phyloP scores from a whole-genome alignment of 192 early-diverging fungal species.

The Coemansia erecta region DNA sequence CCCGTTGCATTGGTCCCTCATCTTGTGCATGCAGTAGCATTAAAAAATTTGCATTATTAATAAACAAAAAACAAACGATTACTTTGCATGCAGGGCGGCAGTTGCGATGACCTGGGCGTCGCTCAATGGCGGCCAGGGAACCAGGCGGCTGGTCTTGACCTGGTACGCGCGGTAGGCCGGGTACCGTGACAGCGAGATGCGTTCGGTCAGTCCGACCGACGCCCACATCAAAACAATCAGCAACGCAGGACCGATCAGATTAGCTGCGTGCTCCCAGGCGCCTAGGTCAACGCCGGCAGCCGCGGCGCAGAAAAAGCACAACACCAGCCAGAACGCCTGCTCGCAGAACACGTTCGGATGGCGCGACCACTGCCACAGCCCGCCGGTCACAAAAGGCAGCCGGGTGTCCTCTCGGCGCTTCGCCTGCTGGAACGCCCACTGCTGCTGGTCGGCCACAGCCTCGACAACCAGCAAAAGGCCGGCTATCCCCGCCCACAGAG shows the following conservation, averaged over 20 bases:
- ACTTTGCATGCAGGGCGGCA: not conserved
- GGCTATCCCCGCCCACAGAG: conserved; percentile 43
- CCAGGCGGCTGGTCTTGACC: conserved; percentile 56
- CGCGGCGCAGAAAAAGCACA: conserved; percentile 8
- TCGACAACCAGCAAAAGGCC: conserved; percentile 58
- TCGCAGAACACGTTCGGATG: conserved; percentile 90
- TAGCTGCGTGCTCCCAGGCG: conserved; percentile 16
- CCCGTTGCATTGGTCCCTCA: no score
- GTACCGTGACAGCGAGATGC: conserved; percentile 68
- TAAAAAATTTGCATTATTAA: no score
- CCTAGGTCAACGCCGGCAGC: conserved; percentile 7
- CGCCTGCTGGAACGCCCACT: conserved; percentile 68
- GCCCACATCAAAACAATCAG: conserved; percentile 72
- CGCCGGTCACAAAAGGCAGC: conserved; percentile 66
- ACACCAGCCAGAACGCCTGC: conserved; percentile 61
- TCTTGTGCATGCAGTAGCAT: no score
- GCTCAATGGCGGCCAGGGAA: conserved; percentile 51
- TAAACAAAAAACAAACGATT: no score
- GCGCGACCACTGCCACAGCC: conserved; percentile 70
- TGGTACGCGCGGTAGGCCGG: conserved; percentile 73
- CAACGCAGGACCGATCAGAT: conserved; percentile 46
- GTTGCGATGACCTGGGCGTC: conserved; percentile 21
- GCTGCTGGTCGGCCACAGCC: conserved; percentile 76
- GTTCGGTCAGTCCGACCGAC: conserved; percentile 61
- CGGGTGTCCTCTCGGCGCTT: conserved; percentile 52